Evolutionary conservation across 805 yeast genomes (phyloP), one percentile per base, ranked within the genome.

Genomic region (Sugiyamaella floridensis): DNA sequence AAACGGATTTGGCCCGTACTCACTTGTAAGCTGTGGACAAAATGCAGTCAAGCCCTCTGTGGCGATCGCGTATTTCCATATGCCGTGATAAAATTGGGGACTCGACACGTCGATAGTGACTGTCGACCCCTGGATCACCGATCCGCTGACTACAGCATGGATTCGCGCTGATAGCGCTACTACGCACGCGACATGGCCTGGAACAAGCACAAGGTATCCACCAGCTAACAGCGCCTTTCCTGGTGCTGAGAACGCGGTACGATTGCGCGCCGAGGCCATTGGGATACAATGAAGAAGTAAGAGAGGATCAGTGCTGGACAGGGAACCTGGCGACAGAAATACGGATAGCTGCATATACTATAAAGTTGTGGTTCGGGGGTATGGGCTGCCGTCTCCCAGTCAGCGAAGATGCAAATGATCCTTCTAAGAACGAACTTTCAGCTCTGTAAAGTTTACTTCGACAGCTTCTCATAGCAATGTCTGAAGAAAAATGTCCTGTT

Each of bases 161-260:
- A 93, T 92, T 57, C 98, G 76, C 4, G 96, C 80, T 1, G 95
- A 85, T 15, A 93, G 76, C 0, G 96, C 98, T 11, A 92, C 82
- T 2, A 87, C 95, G 65, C 83, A 86, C 0, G 96, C 81, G 45
- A 75, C 70, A 70, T 85, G 90, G 40, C 67, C 68, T 0, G 90
- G 90, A 54, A 86, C 93, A 18, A 93, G 71, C 0, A 93, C 98
- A 34, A 93, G 75, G 65, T 93, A 93, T 0, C 99, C 99, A 16
- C 99, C 99, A 0, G 93, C 97, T 11, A 93, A 61, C 26, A 93
- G 73, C 1, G 97, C 98, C 67, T 93, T 93, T 0, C 98, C 97
- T 0, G 99, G 97, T 0, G 98, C 95, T 63, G 96, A 86, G 65
- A 81, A 92, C 8, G 83, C 87, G 51, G 37, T 11, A 11, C 37